phyloP scores from a whole-genome alignment of 2,329 filamentous ascomycete species.

The Fusarium haematococcum region DNA sequence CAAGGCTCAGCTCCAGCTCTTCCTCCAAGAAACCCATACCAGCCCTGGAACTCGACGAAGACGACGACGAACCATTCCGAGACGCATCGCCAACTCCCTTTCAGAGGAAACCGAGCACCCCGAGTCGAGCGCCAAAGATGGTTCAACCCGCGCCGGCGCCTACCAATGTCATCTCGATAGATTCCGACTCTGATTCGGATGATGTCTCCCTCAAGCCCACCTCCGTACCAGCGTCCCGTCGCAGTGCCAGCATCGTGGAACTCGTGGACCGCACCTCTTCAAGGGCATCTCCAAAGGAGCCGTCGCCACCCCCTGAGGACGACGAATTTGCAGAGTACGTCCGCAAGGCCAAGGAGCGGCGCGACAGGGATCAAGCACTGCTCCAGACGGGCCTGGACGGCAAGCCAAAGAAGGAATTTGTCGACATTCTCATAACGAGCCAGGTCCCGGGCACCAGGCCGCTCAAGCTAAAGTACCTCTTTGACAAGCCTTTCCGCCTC shows the following conservation, averaged over 20 bases:
- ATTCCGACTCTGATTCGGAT: conserved; percentile 48
- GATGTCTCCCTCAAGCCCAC: conserved; percentile 11
- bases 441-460: conserved; percentile 69
- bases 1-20: conserved; percentile 41
- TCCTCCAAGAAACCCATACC: conserved; percentile 31
- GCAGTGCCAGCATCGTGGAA: conserved; percentile 29
- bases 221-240: neutral
- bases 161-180: conserved; percentile 45
- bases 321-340: conserved; percentile 62
- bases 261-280: conserved; percentile 4
- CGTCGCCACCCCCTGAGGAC: conserved; percentile 41
- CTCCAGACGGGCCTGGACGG: conserved; percentile 23
- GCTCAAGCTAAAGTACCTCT: conserved; percentile 67
- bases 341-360: conserved; percentile 53
- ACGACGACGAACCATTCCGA: conserved; percentile 22
- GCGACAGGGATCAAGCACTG: conserved; percentile 43
- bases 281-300: conserved; percentile 5
- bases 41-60: conserved; percentile 24
- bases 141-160: conserved; percentile 3
- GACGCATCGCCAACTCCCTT: conserved; percentile 40
- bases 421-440: conserved; percentile 67
- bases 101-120: conserved; percentile 10
- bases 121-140: conserved; percentile 15
- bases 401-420: conserved; percentile 36
- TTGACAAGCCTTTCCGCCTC: conserved; percentile 75